These are phyloP conservation scores for Fusarium marasasianum DNA, from an alignment of 2,329 filamentous ascomycete genomes.

Conservation along the genomic window DNA sequence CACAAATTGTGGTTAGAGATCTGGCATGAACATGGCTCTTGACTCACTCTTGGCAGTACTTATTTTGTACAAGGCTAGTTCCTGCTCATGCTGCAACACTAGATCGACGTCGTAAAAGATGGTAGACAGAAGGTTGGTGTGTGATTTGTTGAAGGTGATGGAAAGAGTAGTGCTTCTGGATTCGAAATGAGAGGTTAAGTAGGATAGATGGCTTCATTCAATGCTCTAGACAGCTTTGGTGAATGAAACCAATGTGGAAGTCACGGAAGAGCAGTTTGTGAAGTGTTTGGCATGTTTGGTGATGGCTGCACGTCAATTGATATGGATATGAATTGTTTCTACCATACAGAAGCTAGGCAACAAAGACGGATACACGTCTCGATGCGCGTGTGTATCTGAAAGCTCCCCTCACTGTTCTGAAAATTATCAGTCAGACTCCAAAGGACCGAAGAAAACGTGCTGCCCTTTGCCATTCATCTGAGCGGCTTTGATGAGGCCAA, in stretches of 20 bases:
- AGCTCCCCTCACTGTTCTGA: background rate
- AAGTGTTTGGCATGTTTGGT: background rate
- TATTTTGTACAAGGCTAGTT: fast-evolving
- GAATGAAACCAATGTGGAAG: background rate
- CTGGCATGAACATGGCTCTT: fast-evolving
- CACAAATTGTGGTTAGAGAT: background rate
- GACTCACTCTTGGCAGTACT: background rate
- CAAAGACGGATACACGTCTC: too few relatives aligned
- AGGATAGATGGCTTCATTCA: background rate
- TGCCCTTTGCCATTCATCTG: background rate
- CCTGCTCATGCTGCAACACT: too few relatives aligned
- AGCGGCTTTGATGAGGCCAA: background rate
- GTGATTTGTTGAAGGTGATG: background rate
- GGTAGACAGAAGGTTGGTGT: background rate
- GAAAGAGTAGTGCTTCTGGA: background rate
- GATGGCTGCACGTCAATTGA: too few relatives aligned
- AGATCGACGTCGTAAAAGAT: background rate
- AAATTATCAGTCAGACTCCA: fast-evolving
- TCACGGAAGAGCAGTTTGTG: background rate
- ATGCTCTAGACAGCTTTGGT: background rate
- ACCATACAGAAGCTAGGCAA: too few relatives aligned
- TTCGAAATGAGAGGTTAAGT: background rate
- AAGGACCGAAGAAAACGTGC: background rate
- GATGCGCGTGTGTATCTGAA: too few relatives aligned
- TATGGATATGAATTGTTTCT: too few relatives aligned